Evolutionary conservation across 148 eudicot genomes (phyloP).

Genomic region (Persicaria tinctoria): DNA sequence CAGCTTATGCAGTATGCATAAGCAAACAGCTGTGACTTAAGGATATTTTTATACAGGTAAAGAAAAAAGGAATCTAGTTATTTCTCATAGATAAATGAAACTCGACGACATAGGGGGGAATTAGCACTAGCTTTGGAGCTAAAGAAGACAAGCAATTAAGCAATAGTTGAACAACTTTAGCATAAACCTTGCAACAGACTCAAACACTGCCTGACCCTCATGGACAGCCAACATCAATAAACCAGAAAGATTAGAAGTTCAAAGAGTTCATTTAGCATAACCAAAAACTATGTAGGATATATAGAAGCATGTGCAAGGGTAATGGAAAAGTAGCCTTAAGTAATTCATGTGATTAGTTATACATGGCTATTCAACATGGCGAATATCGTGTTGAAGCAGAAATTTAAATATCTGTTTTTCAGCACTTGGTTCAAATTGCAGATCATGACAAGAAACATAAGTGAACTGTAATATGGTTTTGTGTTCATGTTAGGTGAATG

Average conservation of each 20-base stretch:
- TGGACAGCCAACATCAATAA: background rate
- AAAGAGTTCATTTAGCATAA: background rate
- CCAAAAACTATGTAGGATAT: background rate
- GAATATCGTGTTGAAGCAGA: background rate
- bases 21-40: too few relatives aligned
- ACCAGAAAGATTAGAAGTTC: background rate
- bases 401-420: background rate
- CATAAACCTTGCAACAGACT: background rate
- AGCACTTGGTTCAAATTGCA: constrained; percentile 8
- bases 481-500: background rate
- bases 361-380: background rate
- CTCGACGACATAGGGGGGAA: too few relatives aligned
- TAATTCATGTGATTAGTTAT: background rate
- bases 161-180: too few relatives aligned
- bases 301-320: background rate
- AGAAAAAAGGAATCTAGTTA: too few relatives aligned
- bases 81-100: too few relatives aligned
- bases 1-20: too few relatives aligned
- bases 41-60: too few relatives aligned
- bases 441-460: background rate
- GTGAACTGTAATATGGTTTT: background rate
- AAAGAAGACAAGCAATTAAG: too few relatives aligned
- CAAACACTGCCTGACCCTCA: background rate
- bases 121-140: too few relatives aligned
- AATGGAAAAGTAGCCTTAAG: background rate